A percentile compares a stretch with the other conserved stretches of the same genome.
These are phyloP conservation scores for Bremia lactucae DNA, from an alignment of 352 stramenopile species.

Conservation along the genomic window DNA sequence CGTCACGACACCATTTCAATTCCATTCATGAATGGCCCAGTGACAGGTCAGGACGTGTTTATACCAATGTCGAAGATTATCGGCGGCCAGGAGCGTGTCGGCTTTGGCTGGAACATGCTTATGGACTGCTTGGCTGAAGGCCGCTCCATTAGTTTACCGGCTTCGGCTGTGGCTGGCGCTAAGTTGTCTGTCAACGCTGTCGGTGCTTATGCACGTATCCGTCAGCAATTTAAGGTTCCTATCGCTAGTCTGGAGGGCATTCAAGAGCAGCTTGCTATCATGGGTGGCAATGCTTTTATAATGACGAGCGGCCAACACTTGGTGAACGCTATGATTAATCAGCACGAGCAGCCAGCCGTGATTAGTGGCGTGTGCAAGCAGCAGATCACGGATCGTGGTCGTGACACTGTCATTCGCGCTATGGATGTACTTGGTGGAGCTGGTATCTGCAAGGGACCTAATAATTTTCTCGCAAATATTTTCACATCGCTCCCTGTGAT, in stretches of 20 bases:
- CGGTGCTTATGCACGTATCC: constrained; percentile 91
- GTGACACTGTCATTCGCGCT: constrained; percentile 91
- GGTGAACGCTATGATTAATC: constrained; percentile 98
- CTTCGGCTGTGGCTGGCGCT: constrained; percentile 86
- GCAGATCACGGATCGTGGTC: constrained; percentile 94
- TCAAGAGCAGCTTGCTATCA: constrained; percentile 92
- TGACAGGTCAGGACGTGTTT: constrained; percentile 94
- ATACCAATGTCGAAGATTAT: constrained; percentile 97
- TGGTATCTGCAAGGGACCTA: constrained; percentile 94
- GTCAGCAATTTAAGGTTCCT: constrained; percentile 98
- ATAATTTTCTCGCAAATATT: constrained; percentile 93
- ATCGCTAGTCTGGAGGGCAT: constrained; percentile 97
- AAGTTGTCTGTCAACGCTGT: constrained; percentile 89
- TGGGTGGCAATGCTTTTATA: constrained; percentile 91
- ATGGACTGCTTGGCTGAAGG: constrained; percentile 97
- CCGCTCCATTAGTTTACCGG: constrained; percentile 93
- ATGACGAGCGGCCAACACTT: constrained; percentile 92
- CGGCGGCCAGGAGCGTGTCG: constrained; percentile 91
- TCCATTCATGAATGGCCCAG: constrained; percentile 97
- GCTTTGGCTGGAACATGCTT: constrained; percentile 99
- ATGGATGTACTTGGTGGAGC: constrained; percentile 97
- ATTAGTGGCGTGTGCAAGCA: constrained; percentile 98
- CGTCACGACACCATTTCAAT: constrained; percentile 92
- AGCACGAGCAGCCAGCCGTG: constrained; percentile 97
- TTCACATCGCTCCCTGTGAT: constrained; percentile 95